A percentile compares a stretch with the other conserved stretches of the same genome.
These are phyloP conservation scores for Neurospora sp. DNA, from an alignment of 495 filamentous ascomycete genomes.

Conservation along the genomic window DNA sequence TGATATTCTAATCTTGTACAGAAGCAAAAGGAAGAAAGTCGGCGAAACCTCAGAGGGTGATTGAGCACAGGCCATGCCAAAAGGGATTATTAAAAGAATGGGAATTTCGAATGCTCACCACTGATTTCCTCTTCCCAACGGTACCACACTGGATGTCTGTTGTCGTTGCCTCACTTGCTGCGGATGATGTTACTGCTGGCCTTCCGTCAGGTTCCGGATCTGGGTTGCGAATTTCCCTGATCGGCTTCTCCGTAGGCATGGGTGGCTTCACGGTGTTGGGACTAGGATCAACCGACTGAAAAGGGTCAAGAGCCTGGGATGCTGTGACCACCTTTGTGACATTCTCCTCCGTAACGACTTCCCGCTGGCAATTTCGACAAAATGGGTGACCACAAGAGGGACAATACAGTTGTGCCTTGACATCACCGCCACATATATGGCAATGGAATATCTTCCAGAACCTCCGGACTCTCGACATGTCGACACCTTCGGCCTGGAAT, in stretches of 20 bases:
- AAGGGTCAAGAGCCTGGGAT: background rate
- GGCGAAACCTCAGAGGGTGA: background rate
- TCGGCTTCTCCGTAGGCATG: background rate
- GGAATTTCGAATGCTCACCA: conserved; percentile 5
- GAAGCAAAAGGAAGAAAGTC: background rate
- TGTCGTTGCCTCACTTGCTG: background rate
- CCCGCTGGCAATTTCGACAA: conserved; percentile 22
- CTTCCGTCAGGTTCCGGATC: background rate
- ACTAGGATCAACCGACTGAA: background rate
- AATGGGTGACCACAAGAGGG: conserved; percentile 28
- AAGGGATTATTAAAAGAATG: background rate
- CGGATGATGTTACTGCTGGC: background rate
- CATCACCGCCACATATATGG: conserved; percentile 29
- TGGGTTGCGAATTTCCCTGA: background rate
- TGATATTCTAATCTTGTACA: background rate
- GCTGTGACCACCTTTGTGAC: conserved; percentile 2
- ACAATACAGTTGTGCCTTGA: conserved; percentile 24
- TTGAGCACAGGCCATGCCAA: background rate
- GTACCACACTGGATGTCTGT: background rate
- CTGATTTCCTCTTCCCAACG: conserved; percentile 6
- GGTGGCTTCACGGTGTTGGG: background rate
- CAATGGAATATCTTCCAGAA: conserved; percentile 26
- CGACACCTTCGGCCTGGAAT: background rate
- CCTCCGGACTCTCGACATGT: background rate
- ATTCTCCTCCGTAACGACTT: conserved; percentile 10